Base-by-base conservation (phyloP, 1,284 basidiomycete species). In the Apiotrichum gamsii region DNA sequence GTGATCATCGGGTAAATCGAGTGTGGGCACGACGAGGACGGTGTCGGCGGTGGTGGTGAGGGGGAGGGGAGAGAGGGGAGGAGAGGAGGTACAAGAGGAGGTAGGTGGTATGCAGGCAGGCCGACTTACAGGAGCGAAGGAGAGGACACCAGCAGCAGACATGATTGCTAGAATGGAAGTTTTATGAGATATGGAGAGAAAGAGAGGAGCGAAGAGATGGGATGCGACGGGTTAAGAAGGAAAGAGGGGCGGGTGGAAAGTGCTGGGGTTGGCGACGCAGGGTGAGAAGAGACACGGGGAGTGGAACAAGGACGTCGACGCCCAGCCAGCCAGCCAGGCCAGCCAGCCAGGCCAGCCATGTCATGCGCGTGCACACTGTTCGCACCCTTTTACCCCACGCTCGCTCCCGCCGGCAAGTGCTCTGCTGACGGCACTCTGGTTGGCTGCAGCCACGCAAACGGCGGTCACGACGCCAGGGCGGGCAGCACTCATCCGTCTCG, bases 71-170 rank as follows among this genome's bases (percentile, higher is more conserved):
- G 15, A 19, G 10, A 21, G 8, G 16, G 16, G 16, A 28, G 25
- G 11, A 28, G 25, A 11, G 25, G 25, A 28, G 25, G n/a, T n/a
- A n/a, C n/a, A n/a, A 3, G 20, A 4, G 4, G 34, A 13, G 15
- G 32, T 13, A 16, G 8, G 16, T 33, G n/a, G 34, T 14, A 19
- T 13, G 18, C 11, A 13, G 28, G 5, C 8, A n/a, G 10, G 14
- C 2, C 3, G 11, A 66, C 67, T 47, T 46, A 70, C 68, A 54
- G 66, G 66, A 53, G 67, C 66, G 49, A 69, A 52, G 34, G 63
- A 65, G 43, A 67, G 60, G 51, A 65, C 64, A 59, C 68, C 68
- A 47, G 25, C 37, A 29, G 20, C 36, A 15, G 57, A 59, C 60
- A 63, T 64, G 38, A 19, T 59, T 33, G 29, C 16, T 33, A 33